Percentiles rank a stretch among this genome's conserved stretches.
Conservation (phyloP, 768 basidiomycete species). For the Amanita subjunquillea region DNA sequence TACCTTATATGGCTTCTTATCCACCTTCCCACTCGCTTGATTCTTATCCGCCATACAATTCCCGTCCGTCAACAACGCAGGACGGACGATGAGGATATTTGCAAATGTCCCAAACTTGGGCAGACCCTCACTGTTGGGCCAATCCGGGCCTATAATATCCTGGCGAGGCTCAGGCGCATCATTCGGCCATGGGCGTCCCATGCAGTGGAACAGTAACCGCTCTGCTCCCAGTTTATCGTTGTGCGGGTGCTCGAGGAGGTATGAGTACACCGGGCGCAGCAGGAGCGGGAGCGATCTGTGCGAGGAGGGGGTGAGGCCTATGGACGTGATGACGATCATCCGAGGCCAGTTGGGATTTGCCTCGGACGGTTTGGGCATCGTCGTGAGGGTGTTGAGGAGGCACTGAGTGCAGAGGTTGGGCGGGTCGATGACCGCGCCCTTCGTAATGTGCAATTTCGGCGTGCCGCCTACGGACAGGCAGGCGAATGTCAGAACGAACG, state of each 20-base stretch:
- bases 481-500: not conserved
- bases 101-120: slow-evolving; percentile 34
- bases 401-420: slow-evolving; percentile 49
- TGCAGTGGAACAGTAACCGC: slow-evolving; percentile 32
- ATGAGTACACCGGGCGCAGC: slow-evolving; percentile 38
- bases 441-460: slow-evolving; percentile 32
- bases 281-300: slow-evolving; percentile 35
- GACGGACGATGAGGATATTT: slow-evolving; percentile 39
- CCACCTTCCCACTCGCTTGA: slow-evolving; percentile 7
- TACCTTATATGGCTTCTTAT: slow-evolving; percentile 29
- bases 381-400: slow-evolving; percentile 45
- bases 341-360: slow-evolving; percentile 25
- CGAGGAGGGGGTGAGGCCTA: slow-evolving; percentile 37
- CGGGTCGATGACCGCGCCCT: slow-evolving; percentile 40
- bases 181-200: slow-evolving; percentile 41
- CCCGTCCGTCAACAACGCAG: slow-evolving; percentile 52
- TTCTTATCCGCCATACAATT: slow-evolving; percentile 30
- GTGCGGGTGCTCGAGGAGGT: slow-evolving; percentile 35
- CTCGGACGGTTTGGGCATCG: slow-evolving; percentile 26
- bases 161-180: slow-evolving; percentile 25
- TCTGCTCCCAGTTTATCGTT: slow-evolving; percentile 56
- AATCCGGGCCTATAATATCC: slow-evolving; percentile 32
- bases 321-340: slow-evolving; percentile 43
- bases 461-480: slow-evolving; percentile 22
- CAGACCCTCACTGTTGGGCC: slow-evolving; percentile 31